These are phyloP conservation scores for Boletus rubroflammeus DNA, from an alignment of 768 basidiomycete species.

Conservation along the genomic window DNA sequence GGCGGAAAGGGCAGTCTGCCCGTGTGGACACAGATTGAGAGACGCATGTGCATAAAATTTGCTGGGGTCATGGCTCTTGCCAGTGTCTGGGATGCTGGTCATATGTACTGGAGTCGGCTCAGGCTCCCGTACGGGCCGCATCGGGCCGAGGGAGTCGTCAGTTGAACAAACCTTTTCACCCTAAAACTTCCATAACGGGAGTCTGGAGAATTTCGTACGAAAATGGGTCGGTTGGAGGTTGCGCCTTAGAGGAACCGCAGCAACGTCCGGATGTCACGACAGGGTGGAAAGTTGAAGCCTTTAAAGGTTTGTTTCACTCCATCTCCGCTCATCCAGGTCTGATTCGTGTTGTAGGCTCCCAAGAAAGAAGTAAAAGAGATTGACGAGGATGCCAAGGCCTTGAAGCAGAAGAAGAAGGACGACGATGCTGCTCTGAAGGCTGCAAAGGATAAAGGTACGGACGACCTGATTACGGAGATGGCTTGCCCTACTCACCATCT, in stretches of 20 bases:
- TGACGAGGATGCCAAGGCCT: slow-evolving; percentile 65
- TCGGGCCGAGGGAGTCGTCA: background rate
- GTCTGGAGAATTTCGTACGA: background rate
- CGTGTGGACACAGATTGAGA: background rate
- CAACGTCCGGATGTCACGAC: slow-evolving; percentile 41
- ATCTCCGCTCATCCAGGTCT: background rate
- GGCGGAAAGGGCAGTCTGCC: background rate
- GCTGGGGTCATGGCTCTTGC: background rate
- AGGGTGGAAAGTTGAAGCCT: slow-evolving; percentile 86
- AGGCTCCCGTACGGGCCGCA: background rate
- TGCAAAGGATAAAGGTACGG: slow-evolving; percentile 67
- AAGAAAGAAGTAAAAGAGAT: slow-evolving; percentile 75
- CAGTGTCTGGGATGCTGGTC: background rate
- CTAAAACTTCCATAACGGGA: slow-evolving; percentile 3
- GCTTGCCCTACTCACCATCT: background rate
- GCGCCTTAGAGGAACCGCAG: background rate
- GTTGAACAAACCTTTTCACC: background rate
- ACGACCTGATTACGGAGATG: background rate
- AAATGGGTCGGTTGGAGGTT: background rate
- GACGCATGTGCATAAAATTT: background rate
- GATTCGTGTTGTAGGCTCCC: slow-evolving; percentile 50
- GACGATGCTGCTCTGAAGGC: slow-evolving; percentile 72
- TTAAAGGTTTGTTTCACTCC: slow-evolving; percentile 56
- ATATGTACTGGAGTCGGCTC: background rate
- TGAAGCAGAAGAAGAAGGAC: slow-evolving; percentile 74